A percentile compares a stretch with the other conserved stretches of the same genome.
These are phyloP conservation scores for Talaromyces proteolyticus DNA, from an alignment of 495 filamentous ascomycete species.

Conservation along the genomic window DNA sequence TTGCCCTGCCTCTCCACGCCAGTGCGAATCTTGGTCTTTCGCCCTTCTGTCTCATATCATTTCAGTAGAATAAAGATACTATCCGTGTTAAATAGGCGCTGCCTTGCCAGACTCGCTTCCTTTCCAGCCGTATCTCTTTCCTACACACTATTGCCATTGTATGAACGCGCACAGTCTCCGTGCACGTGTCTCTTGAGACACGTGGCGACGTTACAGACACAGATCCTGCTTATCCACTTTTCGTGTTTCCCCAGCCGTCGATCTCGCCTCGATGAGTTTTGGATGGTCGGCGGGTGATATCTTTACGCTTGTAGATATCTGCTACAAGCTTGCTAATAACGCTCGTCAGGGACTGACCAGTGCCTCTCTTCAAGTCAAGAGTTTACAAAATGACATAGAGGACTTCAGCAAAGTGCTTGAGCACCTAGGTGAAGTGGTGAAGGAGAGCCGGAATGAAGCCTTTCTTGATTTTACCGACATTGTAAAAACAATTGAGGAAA, in stretches of 20 bases:
- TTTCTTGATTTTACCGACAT: constrained; percentile 4
- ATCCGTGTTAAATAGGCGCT: too few species aligned
- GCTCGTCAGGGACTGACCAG: constrained; percentile 5
- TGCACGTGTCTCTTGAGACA: too few species aligned
- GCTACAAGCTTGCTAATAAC: constrained; percentile 4
- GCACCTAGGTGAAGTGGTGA: neutral
- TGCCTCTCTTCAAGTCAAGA: constrained; percentile 1
- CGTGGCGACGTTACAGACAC: too few species aligned
- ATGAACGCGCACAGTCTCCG: too few species aligned
- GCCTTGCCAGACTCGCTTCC: too few species aligned
- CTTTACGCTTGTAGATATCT: constrained; percentile 2
- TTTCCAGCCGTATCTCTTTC: too few species aligned
- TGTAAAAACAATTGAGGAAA: neutral
- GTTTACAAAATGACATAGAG: constrained; percentile 1
- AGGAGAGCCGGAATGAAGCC: neutral
- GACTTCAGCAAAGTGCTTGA: neutral
- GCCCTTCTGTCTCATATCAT: too few species aligned
- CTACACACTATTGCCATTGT: too few species aligned
- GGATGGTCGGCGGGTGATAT: constrained; percentile 8
- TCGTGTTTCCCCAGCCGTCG: neutral
- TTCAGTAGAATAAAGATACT: too few species aligned
- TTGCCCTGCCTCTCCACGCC: too few species aligned
- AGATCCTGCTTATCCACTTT: too few species aligned
- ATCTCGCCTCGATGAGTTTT: constrained; percentile 8
- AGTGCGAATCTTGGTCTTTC: too few species aligned